Evolutionary conservation across 2,329 filamentous ascomycete species (phyloP).

Genomic region (Lomentospora prolificans): DNA sequence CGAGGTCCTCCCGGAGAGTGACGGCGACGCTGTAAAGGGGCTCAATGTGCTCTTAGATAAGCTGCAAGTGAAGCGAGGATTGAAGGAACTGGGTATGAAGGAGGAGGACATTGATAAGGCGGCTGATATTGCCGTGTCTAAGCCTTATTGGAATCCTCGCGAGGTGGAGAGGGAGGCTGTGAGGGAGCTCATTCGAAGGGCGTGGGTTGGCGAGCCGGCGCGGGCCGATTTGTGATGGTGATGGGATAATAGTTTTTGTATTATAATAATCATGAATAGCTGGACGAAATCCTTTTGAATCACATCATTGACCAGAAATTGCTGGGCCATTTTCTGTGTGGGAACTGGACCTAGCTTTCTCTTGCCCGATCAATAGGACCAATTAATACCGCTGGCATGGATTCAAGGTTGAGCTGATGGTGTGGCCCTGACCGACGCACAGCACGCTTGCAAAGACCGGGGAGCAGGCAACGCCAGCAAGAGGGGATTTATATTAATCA

Average conservation of each 20-base stretch:
- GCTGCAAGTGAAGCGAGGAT: conserved; percentile 39
- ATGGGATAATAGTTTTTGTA: neutral
- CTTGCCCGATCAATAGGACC: no score
- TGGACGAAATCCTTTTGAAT: no score
- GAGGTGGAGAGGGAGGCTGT: conserved; percentile 40
- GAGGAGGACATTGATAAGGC: conserved; percentile 51
- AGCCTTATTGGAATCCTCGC: conserved; percentile 51
- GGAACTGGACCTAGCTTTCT: no score
- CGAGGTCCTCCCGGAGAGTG: conserved; percentile 40
- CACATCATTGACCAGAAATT: no score
- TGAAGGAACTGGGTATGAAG: conserved; percentile 48
- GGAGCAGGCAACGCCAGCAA: no score
- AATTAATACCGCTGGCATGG: no score
- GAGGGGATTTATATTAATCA: no score
- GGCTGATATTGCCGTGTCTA: conserved; percentile 46
- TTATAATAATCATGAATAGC: no score
- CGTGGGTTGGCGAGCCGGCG: conserved; percentile 51
- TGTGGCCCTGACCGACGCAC: no score
- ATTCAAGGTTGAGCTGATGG: no score
- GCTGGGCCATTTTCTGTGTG: no score
- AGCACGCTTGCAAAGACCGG: no score
- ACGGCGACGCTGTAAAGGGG: conserved; percentile 48
- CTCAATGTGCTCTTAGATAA: conserved; percentile 45
- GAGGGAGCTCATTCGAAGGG: conserved; percentile 45
- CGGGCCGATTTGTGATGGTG: conserved; percentile 17